Percentiles rank a stretch among this genome's conserved stretches.
These are phyloP conservation scores for Nitzschia palea DNA, from an alignment of 108 stramenopile species.

Conservation along the genomic window DNA sequence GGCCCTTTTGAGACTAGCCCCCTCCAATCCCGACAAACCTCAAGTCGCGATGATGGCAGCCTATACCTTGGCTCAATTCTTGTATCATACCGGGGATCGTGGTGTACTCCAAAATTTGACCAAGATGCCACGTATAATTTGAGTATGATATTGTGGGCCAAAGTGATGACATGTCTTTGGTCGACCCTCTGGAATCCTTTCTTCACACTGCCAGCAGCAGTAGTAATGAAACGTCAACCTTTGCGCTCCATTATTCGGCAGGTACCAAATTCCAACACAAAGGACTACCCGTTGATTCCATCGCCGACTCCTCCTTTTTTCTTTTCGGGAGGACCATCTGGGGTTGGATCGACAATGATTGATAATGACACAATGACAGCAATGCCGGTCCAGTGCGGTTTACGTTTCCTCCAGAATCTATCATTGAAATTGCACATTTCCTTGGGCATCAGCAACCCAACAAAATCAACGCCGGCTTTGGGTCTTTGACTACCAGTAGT, in stretches of 20 bases:
- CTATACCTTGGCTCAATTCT: slow-evolving; percentile 64
- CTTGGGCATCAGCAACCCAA: no score
- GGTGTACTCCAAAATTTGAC: slow-evolving; percentile 82
- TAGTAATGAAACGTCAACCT: not conserved
- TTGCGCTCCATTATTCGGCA: slow-evolving; percentile 22
- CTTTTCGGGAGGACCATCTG: no score
- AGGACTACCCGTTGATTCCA: slow-evolving; percentile 43
- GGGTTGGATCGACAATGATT: no score
- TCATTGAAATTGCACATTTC: no score
- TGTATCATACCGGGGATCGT: slow-evolving; percentile 69
- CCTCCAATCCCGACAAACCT: slow-evolving; percentile 1
- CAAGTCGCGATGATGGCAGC: slow-evolving; percentile 67
- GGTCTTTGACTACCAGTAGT: no score
- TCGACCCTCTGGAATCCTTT: slow-evolving; percentile 8
- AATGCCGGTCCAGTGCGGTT: no score
- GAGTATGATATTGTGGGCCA: slow-evolving; percentile 79
- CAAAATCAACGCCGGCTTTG: no score
- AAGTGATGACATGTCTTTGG: slow-evolving; percentile 30
- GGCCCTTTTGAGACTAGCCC: slow-evolving; percentile 31
- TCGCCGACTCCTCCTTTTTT: no score
- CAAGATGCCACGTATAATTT: slow-evolving; percentile 79
- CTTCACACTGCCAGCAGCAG: not conserved
- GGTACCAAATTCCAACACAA: slow-evolving; percentile 5
- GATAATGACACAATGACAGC: no score
- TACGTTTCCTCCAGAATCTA: no score